Conservation (phyloP, 2,329 filamentous ascomycete genomes). For the Neonectria punicea region DNA sequence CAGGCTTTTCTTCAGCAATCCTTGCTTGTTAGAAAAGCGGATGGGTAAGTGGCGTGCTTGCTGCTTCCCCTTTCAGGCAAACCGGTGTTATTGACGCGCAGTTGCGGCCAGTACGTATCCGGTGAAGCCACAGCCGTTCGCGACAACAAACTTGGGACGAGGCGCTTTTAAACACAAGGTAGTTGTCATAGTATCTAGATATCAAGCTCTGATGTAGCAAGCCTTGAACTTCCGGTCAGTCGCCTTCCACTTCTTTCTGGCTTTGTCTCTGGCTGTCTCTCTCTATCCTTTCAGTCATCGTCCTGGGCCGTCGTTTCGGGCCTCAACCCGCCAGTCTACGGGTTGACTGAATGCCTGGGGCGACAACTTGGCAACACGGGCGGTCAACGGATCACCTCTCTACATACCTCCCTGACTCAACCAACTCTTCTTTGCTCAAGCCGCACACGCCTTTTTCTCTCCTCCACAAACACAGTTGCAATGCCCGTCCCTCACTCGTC, state of each 20-base stretch:
- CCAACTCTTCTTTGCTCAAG: background rate
- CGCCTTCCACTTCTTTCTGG: background rate
- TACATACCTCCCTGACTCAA: background rate
- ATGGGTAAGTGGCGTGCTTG: background rate
- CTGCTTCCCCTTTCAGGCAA: background rate
- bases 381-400: background rate
- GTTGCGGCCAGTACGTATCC: background rate
- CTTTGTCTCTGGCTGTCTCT: too few species aligned
- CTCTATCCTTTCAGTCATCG: background rate
- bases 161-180: background rate
- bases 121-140: background rate
- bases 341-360: conserved; percentile 14
- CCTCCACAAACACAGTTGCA: background rate
- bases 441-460: background rate
- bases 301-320: background rate
- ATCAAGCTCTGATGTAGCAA: conserved; percentile 1
- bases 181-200: background rate
- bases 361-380: background rate
- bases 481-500: background rate
- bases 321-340: background rate
- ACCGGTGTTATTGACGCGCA: background rate
- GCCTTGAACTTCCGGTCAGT: background rate
- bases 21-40: background rate
- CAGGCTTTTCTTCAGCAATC: background rate
- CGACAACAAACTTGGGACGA: background rate